Evolutionary conservation across 2,329 filamentous ascomycete genomes (phyloP), one percentile per base, ranked within the genome.

Genomic region (Cordyceps cateniannulata): DNA sequence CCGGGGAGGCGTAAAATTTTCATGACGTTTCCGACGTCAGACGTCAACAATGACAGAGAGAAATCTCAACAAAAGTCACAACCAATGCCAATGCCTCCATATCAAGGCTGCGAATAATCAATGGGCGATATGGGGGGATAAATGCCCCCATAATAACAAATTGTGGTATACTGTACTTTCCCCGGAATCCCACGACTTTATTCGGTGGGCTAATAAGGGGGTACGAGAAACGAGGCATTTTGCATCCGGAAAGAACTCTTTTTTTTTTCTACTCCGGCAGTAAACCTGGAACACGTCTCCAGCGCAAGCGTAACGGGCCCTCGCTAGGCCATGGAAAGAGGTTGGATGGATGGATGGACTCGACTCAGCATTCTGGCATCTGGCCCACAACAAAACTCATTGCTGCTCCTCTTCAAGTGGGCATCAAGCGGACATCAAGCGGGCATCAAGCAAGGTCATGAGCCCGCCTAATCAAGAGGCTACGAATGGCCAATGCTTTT

Each of bases 181-280:
- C 55, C 55, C 45, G 12, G 45, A 58, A 58, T 58, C 45, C 35
- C 24, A 35, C 56, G 57, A 53, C 57, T 52, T 25, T 59, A 53
- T 59, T 59, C 14, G 38, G 49, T 59, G 57, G 57, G 48, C 27
- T 52, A 8, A 20, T 6, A 20, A 24, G 44, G 12, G 27, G 14
- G 22, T n/a, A 48, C 12, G 10, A 14, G 44, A 32, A 40, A 59
- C 56, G 56, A 59, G 56, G 56, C 47, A 59, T 59, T 59, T 59
- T 59, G 47, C 14, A 10, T 32, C 18, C 48, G 27, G 27, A 12
- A 32, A n/a, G n/a, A n/a, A n/a, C n/a, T n/a, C n/a, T n/a, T n/a
- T n/a, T n/a, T n/a, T n/a, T n/a, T n/a, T n/a, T n/a, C n/a, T n/a
- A n/a, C n/a, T n/a, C n/a, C n/a, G n/a, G n/a, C n/a, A n/a, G n/a